Base-by-base conservation (phyloP, 441 rosid species). In the Pelargonium myrrhifolium region DNA sequence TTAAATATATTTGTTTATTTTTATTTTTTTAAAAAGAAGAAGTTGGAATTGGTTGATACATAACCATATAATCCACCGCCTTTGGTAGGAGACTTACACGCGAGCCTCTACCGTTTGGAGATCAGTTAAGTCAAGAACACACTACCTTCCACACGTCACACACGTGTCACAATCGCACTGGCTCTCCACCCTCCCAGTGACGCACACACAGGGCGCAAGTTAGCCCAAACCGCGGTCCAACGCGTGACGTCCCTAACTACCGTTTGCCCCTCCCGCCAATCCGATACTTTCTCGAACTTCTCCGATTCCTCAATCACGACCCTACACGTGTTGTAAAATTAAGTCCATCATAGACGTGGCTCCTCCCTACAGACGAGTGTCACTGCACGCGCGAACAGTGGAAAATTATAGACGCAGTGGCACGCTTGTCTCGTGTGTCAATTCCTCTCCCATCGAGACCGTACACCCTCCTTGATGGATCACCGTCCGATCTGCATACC, bases 181-280 rank as follows among this genome's bases (percentile, higher is more conserved):
- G 61, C 61, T 21, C 61, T 8, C 14, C 1, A 1, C 14, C 58
- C 39, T 20, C 21, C 7, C 58, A 14, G 58, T 51, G 58, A 35
- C 39, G 58, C 58, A 4, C 58, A 51, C 21, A n/a, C 20, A 9
- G 40, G 20, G 40, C 37, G 64, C 40, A 24, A 12, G 64, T 61
- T 61, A 61, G 64, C 64, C 20, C 4, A 0, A 61, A 14, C 64
- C 42, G 64, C 42, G 64, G 40, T 28, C 42, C 40, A 22, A 10
- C 20, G 65, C 42, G 65, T 62, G 65, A 31, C 65, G 65, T 31
- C 65, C 65, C 42, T 62, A 62, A 62, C 64, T 14, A 61, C 42
- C 42, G 64, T 61, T 61, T 6, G 20, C 28, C 24, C 62, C 24
- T 35, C 64, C 39, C 64, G 42, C 39, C 42, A 61, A 62, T 62